Evolutionary conservation across 1,284 basidiomycete genomes (phyloP), one percentile per base, ranked within the genome.

Genomic region (Xerocomus nothofagi): DNA sequence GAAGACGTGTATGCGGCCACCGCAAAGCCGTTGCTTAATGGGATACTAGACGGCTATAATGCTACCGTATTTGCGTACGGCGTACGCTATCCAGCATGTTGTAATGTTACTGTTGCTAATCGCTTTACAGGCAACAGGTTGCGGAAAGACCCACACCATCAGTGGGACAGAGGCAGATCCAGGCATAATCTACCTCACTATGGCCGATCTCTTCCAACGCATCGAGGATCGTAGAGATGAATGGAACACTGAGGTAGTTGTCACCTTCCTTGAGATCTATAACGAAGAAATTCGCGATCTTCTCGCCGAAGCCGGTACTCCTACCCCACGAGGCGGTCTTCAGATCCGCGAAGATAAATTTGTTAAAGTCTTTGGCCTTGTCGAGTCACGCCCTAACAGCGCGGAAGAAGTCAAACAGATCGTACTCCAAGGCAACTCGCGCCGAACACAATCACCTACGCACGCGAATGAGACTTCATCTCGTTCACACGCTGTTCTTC

Each of bases 231-330:
- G 86, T 50, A 81, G 76, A 61, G 88, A 89, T 47, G 87, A 95
- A 30, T 84, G 84, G 77, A 85, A 84, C 47, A 84, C 88, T 33
- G 88, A 93, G 59, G 88, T 98, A 42, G 78, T 85, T 60, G 89
- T 98, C 49, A 94, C 93, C 3, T 97, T 97, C 71, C 83, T 98
- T 50, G 95, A 98, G 70, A 96, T 98, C 46, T 98, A 98, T 77
- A 98, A 98, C 67, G 95, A 98, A 70, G 91, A 93, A 65, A 98
- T 98, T 57, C 88, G 92, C n/a, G 95, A 98, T 69, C 84, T 98
- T 17, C 84, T 98, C 37, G 73, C 84, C 1, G 91, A 93, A 55
- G 73, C 84, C 12, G 79, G 82, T n/a, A 74, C 77, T 21, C 74
- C 80, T 24, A 71, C 72, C 18, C 83, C 87, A 41, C 80, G 86